These are phyloP conservation scores for Kwoniella shandongensis DNA, from an alignment of 768 basidiomycete species.

Conservation along the genomic window DNA sequence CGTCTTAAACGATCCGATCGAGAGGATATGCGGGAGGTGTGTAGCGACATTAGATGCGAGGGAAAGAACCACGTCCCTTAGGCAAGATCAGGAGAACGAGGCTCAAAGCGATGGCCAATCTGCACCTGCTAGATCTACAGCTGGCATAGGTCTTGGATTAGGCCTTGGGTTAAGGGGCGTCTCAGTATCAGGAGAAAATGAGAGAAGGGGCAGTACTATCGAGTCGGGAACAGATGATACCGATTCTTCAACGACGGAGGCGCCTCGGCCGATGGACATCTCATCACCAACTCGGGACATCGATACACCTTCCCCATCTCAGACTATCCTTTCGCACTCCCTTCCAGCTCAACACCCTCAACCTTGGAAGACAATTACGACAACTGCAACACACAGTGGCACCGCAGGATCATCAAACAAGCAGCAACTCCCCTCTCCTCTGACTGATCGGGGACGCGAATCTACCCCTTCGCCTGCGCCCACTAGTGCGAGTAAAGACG, in stretches of 20 bases:
- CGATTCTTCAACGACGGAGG: not conserved
- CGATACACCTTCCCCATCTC: not conserved
- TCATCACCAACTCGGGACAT: no score
- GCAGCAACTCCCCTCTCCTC: not conserved
- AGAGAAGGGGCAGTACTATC: not conserved
- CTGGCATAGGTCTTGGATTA: no score
- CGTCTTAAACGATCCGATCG: constrained; percentile 31
- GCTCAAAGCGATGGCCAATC: no score
- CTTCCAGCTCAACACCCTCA: constrained; percentile 33
- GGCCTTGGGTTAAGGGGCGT: constrained; percentile 18
- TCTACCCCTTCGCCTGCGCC: constrained; percentile 4
- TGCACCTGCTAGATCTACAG: no score
- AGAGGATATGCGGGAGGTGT: constrained; percentile 39
- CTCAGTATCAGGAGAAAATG: not conserved
- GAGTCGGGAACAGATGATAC: not conserved
- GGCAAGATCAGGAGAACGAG: no score
- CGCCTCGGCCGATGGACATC: not conserved
- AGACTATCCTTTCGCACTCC: constrained; percentile 23
- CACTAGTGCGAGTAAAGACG: constrained; percentile 1
- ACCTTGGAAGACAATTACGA: constrained; percentile 31
- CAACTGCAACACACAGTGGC: not conserved
- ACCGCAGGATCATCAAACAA: no score
- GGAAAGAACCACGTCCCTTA: not conserved
- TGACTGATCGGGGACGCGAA: not conserved
- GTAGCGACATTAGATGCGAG: constrained; percentile 10